Evolutionary conservation across 140 eudicot genomes (phyloP), one percentile per base, ranked within the genome.

Genomic region (Senecio squalidus): DNA sequence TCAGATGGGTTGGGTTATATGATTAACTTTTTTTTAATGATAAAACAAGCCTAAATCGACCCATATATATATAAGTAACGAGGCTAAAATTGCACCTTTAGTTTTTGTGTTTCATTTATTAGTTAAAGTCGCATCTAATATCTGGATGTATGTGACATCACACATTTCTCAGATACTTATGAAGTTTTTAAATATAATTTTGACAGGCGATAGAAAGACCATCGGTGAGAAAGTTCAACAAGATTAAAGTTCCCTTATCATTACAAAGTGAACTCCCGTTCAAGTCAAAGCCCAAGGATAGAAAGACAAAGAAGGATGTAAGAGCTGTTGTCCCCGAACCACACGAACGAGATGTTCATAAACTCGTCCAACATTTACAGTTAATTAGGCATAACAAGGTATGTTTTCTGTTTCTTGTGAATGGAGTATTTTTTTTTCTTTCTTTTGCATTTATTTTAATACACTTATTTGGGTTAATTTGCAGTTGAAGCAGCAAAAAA

Each of bases 251-350:
- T 41, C 92, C 98, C 58, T 83, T 83, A 80, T 67, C 91, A 14
- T 61, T 91, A 64, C 94, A 83, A 73, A 76, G 72, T 67, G 80
- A 54, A 48, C 88, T 91, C 1, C 98, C 98, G 16, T 91, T 86
- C 50, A 80, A 72, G 26, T 76, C 96, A 26, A 91, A 91, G 72
- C 96, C 96, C n/a, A 91, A 91, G 74, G 69, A 83, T 43, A 56
- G 47, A n/a, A 81, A 85, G 45, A 21, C 68, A 59, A 74, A 81
- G 52, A 78, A 62, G 62, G 84, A 55, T 41, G 52, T 66, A 28
- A 79, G 86, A 64, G 95, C 98, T 46, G 98, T 90, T 11, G 88
- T 90, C n/a, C 73, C 83, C 62, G 97, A 90, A 72, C 95, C 96
- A 21, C 91, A 76, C 29, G 96, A 91, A 47, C 79, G 85, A n/a